Percentiles rank a stretch among this genome's conserved stretches.
Conservation (phyloP, 306 rosid species). For the Medicago lupulina region DNA sequence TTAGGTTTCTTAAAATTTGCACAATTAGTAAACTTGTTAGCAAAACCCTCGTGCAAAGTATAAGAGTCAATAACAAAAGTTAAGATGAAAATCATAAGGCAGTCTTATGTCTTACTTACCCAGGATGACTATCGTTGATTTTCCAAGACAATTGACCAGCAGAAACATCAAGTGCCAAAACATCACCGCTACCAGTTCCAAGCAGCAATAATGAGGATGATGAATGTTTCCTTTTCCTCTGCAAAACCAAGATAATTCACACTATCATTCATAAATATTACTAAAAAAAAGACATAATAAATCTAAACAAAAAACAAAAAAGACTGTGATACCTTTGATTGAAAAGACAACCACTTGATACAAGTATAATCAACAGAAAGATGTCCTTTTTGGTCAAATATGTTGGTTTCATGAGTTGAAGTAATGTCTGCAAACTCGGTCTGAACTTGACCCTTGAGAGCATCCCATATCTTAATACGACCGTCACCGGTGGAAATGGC, state of each 20-base stretch:
- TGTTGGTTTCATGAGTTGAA: slow-evolving; percentile 58
- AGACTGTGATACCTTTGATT: slow-evolving; percentile 63
- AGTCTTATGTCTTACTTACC: slow-evolving; percentile 62
- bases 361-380: slow-evolving; percentile 93
- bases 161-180: slow-evolving; percentile 79
- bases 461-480: slow-evolving; percentile 94
- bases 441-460: slow-evolving; percentile 82
- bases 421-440: slow-evolving; percentile 82
- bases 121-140: slow-evolving; percentile 84
- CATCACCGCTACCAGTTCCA: slow-evolving; percentile 94
- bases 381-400: slow-evolving; percentile 71
- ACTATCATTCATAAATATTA: slow-evolving; percentile 7
- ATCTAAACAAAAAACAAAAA: background rate
- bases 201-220: slow-evolving; percentile 68
- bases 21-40: background rate
- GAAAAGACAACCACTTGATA: slow-evolving; percentile 84
- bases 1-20: background rate
- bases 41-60: too few species aligned
- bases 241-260: slow-evolving; percentile 37
- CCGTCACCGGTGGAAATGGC: slow-evolving; percentile 92
- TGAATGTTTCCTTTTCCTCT: slow-evolving; percentile 80
- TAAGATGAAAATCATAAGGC: background rate
- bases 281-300: background rate
- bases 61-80: too few species aligned
- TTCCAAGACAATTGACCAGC: slow-evolving; percentile 88